A percentile compares a stretch with the other conserved stretches of the same genome.
phyloP scores from a whole-genome alignment of 768 basidiomycete species.

The Harrya chromipes region DNA sequence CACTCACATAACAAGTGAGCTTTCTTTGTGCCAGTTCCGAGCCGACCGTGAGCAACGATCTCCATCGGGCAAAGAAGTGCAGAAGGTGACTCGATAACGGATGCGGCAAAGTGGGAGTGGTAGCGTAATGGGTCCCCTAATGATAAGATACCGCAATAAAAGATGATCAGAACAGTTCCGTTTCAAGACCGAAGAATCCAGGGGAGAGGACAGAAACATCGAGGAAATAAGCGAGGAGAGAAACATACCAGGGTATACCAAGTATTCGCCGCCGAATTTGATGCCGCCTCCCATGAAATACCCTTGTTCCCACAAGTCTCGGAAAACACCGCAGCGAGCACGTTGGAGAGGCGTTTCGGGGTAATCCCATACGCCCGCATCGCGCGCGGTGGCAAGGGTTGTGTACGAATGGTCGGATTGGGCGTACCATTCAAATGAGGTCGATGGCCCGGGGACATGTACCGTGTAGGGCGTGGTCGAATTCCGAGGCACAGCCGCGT shows the following conservation, averaged over 20 bases:
- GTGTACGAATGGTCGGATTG: conserved; percentile 42
- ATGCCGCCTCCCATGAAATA: conserved; percentile 88
- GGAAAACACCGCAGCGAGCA: conserved; percentile 78
- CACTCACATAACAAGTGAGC: conserved; percentile 88
- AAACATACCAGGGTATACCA: conserved; percentile 88
- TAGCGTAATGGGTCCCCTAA: conserved; percentile 92
- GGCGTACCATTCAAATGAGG: conserved; percentile 66
- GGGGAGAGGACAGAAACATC: too few species aligned
- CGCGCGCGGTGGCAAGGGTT: conserved; percentile 57
- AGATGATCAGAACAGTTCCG: conserved; percentile 4
- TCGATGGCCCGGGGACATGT: conserved; percentile 65
- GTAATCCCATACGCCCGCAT: conserved; percentile 74
- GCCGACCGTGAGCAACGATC: conserved; percentile 89
- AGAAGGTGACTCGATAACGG: conserved; percentile 65
- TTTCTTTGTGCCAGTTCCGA: conserved; percentile 98
- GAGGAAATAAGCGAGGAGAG: neutral
- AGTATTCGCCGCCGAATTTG: conserved; percentile 94
- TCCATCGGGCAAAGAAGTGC: conserved; percentile 80
- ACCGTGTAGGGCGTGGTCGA: conserved; percentile 44
- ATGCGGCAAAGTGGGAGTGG: conserved; percentile 93
- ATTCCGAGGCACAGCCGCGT: conserved; percentile 5
- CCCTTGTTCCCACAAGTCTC: conserved; percentile 76
- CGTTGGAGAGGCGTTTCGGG: conserved; percentile 62
- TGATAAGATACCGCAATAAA: neutral
- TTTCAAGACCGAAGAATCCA: neutral